A percentile compares a stretch with the other conserved stretches of the same genome.
These are phyloP conservation scores for Pharnaceum exiguum DNA, from an alignment of 148 eudicot species.

Conservation along the genomic window DNA sequence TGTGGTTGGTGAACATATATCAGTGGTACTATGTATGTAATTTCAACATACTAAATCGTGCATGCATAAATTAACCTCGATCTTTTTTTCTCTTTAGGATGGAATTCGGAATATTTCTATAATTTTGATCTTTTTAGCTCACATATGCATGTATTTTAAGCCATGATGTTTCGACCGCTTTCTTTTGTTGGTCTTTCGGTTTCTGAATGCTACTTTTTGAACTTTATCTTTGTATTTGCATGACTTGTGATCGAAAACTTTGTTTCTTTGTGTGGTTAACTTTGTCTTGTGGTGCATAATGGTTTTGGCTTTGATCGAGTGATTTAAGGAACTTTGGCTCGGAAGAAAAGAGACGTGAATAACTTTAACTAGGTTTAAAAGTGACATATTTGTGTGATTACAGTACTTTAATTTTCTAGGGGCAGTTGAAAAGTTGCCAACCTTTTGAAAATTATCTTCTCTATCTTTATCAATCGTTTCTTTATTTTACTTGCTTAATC, in stretches of 20 bases:
- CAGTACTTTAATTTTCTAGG: not conserved
- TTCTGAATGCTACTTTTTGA: not conserved
- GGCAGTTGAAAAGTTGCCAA: constrained; percentile 14
- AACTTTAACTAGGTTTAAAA: constrained; percentile 7
- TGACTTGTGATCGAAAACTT: constrained; percentile 10
- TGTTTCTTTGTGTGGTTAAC: constrained; percentile 1
- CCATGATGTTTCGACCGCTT: too few relatives aligned
- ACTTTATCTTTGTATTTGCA: constrained; percentile 8
- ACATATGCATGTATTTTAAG: too few relatives aligned
- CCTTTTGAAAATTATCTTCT: constrained; percentile 11
- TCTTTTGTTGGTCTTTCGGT: too few relatives aligned
- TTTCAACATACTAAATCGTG: too few relatives aligned
- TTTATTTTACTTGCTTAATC: too few relatives aligned
- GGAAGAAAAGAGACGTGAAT: constrained; percentile 18
- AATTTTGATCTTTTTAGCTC: too few relatives aligned
- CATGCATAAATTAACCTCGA: constrained; percentile 14
- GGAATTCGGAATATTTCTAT: not conserved
- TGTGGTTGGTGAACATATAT: too few relatives aligned
- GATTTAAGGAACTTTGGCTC: not conserved
- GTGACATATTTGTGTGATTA: not conserved
- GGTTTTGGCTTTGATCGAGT: not conserved
- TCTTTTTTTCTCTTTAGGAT: not conserved
- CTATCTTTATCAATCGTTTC: too few relatives aligned
- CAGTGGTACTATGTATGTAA: too few relatives aligned
- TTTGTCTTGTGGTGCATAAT: constrained; percentile 17